Evolutionary conservation across 2,329 filamentous ascomycete genomes (phyloP), one percentile per base, ranked within the genome.

Genomic region (Cephalotrichum gorgonifer): DNA sequence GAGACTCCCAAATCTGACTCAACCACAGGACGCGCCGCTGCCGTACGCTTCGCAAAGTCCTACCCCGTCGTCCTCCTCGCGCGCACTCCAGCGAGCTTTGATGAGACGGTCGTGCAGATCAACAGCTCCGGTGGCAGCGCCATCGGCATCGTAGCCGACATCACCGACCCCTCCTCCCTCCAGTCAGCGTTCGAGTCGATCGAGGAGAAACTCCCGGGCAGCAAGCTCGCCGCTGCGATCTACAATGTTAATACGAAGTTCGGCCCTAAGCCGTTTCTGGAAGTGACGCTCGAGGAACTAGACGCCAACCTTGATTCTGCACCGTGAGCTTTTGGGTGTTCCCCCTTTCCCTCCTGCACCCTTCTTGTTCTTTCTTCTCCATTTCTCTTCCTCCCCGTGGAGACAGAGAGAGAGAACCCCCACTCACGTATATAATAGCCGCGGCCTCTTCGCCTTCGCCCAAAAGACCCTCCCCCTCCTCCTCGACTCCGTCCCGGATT

Each of bases 61-160:
- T 93, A 91, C 59, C 79, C 85, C 0, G 83, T 91, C 1, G 83
- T 86, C 2, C 71, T 91, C 1, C 75, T 91, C 17, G 80, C 86
- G 12, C 82, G 86, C 45, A 79, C 71, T 15, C 73, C 81, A 0
- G 73, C 78, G 39, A 86, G 74, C 62, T 88, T 81, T 65, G 71
- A 78, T 49, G 66, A 72, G n/a, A 72, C 88, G 3, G 81, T 86
- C 6, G 61, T 74, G 3, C 84, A 88, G 56, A 88, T 93, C 66
- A 80, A 81, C 50, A 61, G 67, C 5, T 62, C 67, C 0, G 86
- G 86, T 11, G 86, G 87, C 2, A 73, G 76, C 43, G 87, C 86
- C 2, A 66, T 88, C 14, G 85, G 86, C 14, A 78, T 91, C 57
- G 73, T 76, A 5, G 76, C 85, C 2, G 64, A 67, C 30, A 56